phyloP scores from a whole-genome alignment of 78 protist genomes.

The Emiliania huxleyi region DNA sequence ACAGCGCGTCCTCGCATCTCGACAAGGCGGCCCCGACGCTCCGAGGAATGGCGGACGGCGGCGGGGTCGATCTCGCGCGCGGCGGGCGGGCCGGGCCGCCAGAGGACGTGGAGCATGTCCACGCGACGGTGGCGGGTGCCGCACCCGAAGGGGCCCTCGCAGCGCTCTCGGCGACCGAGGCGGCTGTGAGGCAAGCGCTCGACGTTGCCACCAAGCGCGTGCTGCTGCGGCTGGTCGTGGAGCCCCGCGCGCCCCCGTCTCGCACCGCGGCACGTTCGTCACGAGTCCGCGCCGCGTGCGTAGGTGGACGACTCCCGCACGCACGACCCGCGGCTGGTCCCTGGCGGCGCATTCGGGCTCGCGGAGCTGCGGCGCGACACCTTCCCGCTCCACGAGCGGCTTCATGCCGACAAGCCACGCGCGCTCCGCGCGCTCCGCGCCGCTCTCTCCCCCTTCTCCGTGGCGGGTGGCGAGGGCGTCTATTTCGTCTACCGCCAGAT shows the following conservation, averaged over 20 bases:
- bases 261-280: too few species aligned
- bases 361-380: background rate
- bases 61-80: too few species aligned
- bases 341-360: background rate
- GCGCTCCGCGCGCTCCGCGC: background rate
- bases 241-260: background rate
- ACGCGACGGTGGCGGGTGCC: background rate
- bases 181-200: background rate
- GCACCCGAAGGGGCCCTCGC: background rate
- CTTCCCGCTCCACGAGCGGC: background rate
- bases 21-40: too few species aligned
- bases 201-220: background rate
- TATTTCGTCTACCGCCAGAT: background rate
- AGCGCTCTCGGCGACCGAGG: background rate
- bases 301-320: background rate
- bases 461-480: background rate
- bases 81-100: too few species aligned
- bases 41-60: too few species aligned
- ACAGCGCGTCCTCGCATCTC: too few species aligned
- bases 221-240: background rate
- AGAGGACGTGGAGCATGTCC: background rate
- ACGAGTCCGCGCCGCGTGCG: too few species aligned
- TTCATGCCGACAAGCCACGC: background rate
- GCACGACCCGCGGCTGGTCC: background rate
- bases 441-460: background rate